Evolutionary conservation across 2,329 filamentous ascomycete genomes (phyloP).

Genomic region (Fusarium algeriense): DNA sequence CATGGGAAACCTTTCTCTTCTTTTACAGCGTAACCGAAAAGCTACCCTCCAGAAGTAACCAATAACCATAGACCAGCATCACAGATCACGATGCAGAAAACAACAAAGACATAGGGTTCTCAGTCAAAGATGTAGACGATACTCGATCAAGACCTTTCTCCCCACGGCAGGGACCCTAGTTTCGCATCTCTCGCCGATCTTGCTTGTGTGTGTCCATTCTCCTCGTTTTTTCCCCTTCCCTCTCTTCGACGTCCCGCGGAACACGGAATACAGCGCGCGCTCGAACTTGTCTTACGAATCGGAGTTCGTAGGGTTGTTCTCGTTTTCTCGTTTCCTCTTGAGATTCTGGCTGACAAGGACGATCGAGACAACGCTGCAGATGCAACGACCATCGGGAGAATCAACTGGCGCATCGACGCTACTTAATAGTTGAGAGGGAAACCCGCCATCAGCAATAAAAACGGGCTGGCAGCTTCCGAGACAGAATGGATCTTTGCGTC

Average conservation of each 20-base stretch:
- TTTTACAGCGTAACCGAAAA: background rate
- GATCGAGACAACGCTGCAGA: slow-evolving; percentile 21
- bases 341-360: slow-evolving; percentile 23
- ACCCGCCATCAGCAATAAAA: slow-evolving; percentile 4
- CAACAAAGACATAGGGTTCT: background rate
- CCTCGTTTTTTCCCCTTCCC: background rate
- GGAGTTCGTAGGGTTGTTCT: background rate
- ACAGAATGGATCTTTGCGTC: slow-evolving; percentile 10
- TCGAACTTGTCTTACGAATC: background rate
- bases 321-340: background rate
- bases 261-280: background rate
- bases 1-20: slow-evolving; percentile 7
- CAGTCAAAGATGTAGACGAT: slow-evolving; percentile 26
- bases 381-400: slow-evolving; percentile 24
- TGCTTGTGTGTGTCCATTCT: background rate
- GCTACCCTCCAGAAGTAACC: slow-evolving; percentile 16
- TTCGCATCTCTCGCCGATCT: slow-evolving; percentile 32
- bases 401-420: slow-evolving; percentile 32
- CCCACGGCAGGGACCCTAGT: slow-evolving; percentile 18
- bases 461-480: slow-evolving; percentile 32
- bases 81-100: slow-evolving; percentile 33
- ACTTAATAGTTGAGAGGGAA: slow-evolving; percentile 31
- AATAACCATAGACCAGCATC: slow-evolving; percentile 20
- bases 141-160: slow-evolving; percentile 27
- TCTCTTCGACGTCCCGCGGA: background rate